A percentile compares a stretch with the other conserved stretches of the same genome.
Conservation (phyloP, 441 rosid species). For the Bruguiera hainesii region DNA sequence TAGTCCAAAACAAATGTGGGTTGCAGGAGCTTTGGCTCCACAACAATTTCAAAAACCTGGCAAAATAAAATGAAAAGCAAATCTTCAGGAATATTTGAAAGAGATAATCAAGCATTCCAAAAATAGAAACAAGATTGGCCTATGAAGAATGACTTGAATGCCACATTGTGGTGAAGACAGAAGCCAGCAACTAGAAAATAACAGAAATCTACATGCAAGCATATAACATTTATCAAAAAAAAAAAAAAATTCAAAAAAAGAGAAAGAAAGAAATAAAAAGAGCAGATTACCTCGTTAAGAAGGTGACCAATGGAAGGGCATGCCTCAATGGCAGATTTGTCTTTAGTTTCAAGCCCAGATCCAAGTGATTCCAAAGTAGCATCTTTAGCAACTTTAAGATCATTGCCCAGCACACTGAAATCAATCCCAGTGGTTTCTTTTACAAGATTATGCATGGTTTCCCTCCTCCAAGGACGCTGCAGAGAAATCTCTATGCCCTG, state of each 20-base stretch:
- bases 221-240: too few species aligned
- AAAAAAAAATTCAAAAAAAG: not conserved
- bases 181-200: slow-evolving; percentile 4
- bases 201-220: not conserved
- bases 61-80: slow-evolving; percentile 11
- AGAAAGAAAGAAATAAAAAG: not conserved
- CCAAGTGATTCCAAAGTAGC: slow-evolving; percentile 50
- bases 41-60: slow-evolving; percentile 84
- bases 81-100: slow-evolving; percentile 2
- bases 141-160: not conserved
- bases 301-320: slow-evolving; percentile 82
- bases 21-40: slow-evolving; percentile 89
- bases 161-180: not conserved
- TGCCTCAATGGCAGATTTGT: slow-evolving; percentile 61
- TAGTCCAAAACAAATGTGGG: slow-evolving; percentile 96
- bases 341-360: slow-evolving; percentile 57
- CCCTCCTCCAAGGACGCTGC: slow-evolving; percentile 93
- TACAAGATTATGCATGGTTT: slow-evolving; percentile 96
- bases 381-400: slow-evolving; percentile 66
- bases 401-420: slow-evolving; percentile 53
- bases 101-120: not conserved
- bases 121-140: slow-evolving; percentile 6
- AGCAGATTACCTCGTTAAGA: slow-evolving; percentile 64
- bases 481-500: slow-evolving; percentile 84
- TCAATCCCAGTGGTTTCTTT: slow-evolving; percentile 70